Evolutionary conservation across 176 grass and related monocot genomes (phyloP).

Genomic region (Chrysopogon serrulatus): DNA sequence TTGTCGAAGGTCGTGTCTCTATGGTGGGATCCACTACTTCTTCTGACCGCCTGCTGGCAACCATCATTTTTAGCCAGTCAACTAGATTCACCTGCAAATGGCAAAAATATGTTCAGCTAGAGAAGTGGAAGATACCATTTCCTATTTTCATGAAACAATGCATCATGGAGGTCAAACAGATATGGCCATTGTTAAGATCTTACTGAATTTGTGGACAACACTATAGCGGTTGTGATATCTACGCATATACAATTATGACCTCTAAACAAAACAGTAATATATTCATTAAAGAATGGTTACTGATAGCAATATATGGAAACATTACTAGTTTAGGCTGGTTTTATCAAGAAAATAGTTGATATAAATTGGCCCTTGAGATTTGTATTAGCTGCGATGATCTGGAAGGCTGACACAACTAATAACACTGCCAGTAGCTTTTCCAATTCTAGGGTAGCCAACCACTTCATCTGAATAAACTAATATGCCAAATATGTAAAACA

Average conservation of each 20-base stretch:
- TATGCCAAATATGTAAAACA: slow-evolving; percentile 5
- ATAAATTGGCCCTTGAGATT: slow-evolving; percentile 4
- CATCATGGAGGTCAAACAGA: neutral
- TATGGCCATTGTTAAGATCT: neutral
- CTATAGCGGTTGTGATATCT: slow-evolving; percentile 13
- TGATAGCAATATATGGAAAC: neutral
- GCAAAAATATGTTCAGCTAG: slow-evolving; percentile 11
- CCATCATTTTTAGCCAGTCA: slow-evolving; percentile 99
- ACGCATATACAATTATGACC: neutral
- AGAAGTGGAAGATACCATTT: neutral
- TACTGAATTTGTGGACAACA: neutral
- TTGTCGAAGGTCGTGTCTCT: slow-evolving; percentile 79
- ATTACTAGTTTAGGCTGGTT: neutral
- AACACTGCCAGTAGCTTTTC: slow-evolving; percentile 5
- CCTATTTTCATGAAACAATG: neutral
- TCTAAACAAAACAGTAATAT: neutral
- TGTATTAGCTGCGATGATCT: neutral
- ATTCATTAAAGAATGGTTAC: neutral
- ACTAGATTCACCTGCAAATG: slow-evolving; percentile 83
- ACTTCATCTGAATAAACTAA: neutral
- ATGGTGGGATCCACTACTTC: slow-evolving; percentile 90
- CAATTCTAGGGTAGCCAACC: neutral
- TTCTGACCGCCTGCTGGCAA: slow-evolving; percentile 83
- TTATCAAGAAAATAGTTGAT: neutral
- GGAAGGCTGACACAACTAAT: neutral